Evolutionary conservation across 225 moss, liverwort and hornwort species (phyloP).

Genomic region (Sphagnum contortum): DNA sequence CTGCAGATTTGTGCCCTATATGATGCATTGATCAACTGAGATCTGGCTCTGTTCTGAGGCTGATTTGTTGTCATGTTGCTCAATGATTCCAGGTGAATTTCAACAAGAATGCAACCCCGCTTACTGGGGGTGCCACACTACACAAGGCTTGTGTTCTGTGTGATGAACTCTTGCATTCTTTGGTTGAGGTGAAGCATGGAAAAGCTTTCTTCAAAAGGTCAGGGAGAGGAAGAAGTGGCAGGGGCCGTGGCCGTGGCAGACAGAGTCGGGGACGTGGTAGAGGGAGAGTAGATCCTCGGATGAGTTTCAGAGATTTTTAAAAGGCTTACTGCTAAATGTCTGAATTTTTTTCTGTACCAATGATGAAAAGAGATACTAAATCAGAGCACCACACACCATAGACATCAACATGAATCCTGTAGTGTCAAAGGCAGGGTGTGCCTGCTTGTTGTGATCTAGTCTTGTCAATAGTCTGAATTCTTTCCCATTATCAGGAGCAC

Average conservation of each 20-base stretch:
- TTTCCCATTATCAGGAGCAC: too few relatives aligned
- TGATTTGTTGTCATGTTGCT: background rate
- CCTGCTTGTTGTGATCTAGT: too few relatives aligned
- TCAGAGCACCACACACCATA: too few relatives aligned
- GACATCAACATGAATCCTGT: too few relatives aligned
- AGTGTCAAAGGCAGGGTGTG: too few relatives aligned
- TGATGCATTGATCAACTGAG: too few relatives aligned
- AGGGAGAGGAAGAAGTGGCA: constrained; percentile 67
- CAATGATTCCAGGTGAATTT: constrained; percentile 54
- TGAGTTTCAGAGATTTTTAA: constrained; percentile 98
- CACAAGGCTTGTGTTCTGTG: constrained; percentile 84
- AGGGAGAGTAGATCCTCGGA: constrained; percentile 76
- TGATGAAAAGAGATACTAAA: too few relatives aligned
- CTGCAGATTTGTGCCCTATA: too few relatives aligned
- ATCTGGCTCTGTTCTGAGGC: background rate
- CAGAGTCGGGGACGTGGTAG: constrained; percentile 57
- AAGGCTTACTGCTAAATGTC: too few relatives aligned
- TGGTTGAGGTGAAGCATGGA: constrained; percentile 97
- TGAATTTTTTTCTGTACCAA: too few relatives aligned
- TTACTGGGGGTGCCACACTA: constrained; percentile 63
- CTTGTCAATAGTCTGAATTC: too few relatives aligned
- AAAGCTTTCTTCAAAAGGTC: constrained; percentile 71
- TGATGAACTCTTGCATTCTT: constrained; percentile 80
- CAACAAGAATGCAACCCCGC: constrained; percentile 88
- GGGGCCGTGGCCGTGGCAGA: constrained; percentile 60